Evolutionary conservation across 1,284 basidiomycete species (phyloP).

Genomic region (Exobasidium rhododendri): DNA sequence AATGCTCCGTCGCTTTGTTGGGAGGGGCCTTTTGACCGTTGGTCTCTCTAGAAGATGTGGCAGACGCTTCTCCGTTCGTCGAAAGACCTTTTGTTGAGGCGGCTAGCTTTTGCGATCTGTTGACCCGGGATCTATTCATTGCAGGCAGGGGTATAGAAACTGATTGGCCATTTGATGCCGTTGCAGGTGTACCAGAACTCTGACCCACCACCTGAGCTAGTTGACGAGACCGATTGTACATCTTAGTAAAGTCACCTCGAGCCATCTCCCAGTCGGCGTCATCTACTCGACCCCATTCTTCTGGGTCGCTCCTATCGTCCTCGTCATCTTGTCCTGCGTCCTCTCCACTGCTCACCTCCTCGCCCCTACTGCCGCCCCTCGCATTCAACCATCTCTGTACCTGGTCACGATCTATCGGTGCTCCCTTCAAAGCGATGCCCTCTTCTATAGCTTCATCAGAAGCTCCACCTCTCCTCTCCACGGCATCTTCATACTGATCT

Average conservation of each 20-base stretch:
- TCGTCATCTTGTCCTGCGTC: conserved; percentile 21
- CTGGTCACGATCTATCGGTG: not conserved
- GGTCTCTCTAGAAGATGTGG: conserved; percentile 3
- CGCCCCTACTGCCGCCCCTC: conserved; percentile 11
- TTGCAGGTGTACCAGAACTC: not conserved
- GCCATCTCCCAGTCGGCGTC: conserved; percentile 54
- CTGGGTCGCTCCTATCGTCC: conserved; percentile 26
- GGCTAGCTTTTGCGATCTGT: not conserved
- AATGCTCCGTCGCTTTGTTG: conserved; percentile 40
- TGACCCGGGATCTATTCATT: conserved; percentile 30
- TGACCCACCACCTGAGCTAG: conserved; percentile 30
- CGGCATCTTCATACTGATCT: too few species aligned
- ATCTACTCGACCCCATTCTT: conserved; percentile 37
- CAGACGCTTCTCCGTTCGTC: conserved; percentile 3
- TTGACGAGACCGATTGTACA: conserved; percentile 50
- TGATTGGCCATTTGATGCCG: not conserved
- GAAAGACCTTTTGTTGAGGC: conserved; percentile 5
- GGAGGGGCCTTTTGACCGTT: conserved; percentile 11
- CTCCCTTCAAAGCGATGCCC: too few species aligned
- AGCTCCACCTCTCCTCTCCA: too few species aligned
- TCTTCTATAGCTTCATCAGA: too few species aligned
- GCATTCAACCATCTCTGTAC: not conserved
- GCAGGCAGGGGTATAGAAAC: conserved; percentile 22
- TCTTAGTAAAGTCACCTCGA: conserved; percentile 51
- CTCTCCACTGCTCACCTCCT: conserved; percentile 21